Evolutionary conservation across 2,329 filamentous ascomycete species (phyloP), one percentile per base, ranked within the genome.

Genomic region (Plectosphaerella cucumerina): DNA sequence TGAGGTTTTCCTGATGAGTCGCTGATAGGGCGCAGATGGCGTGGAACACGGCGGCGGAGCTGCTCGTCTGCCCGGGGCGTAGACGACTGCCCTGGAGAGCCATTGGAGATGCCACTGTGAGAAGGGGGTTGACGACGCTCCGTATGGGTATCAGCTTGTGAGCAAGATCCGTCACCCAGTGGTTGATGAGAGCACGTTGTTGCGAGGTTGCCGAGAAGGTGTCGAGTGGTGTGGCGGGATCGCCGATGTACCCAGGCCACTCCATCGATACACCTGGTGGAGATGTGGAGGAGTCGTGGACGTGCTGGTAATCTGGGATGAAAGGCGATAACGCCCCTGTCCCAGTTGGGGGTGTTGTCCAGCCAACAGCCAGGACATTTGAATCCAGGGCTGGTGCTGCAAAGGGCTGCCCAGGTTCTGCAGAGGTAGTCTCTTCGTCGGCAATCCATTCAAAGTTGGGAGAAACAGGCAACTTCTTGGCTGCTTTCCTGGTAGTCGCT

Each of bases 1-100:
- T 41, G 11, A 51, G 41, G 11, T 48, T 48, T 20, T 37, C 41
- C 46, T 41, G 45, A 21, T 48, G 50, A 18, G 50, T 42, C 4
- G 50, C 45, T 9, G 50, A 48, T 11, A 48, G 35, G 41, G 50
- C 50, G 45, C 50, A 51, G 12, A 51, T 45, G n/a, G 50, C 50
- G 17, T 48, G 50, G 5, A 51, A 51, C 2, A 48, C 37, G 10
- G 50, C 50, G 26, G 44, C 50, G n/a, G 50, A 21, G 10, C 45
- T 39, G 6, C 39, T 51, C 5, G 50, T 48, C 12, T 39, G 23
- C 4, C 18, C 47, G 17, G 18, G 17, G 8, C 35, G n/a, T 9
- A 47, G 6, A 10, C 50, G 50, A 17, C 45, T 51, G 12, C 50
- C 50, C 14, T 44, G 31, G 21, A 51, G 50, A 5, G 50, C 26